phyloP scores from a whole-genome alignment of 169 alveolate species.

The Eimeria acervulina region DNA sequence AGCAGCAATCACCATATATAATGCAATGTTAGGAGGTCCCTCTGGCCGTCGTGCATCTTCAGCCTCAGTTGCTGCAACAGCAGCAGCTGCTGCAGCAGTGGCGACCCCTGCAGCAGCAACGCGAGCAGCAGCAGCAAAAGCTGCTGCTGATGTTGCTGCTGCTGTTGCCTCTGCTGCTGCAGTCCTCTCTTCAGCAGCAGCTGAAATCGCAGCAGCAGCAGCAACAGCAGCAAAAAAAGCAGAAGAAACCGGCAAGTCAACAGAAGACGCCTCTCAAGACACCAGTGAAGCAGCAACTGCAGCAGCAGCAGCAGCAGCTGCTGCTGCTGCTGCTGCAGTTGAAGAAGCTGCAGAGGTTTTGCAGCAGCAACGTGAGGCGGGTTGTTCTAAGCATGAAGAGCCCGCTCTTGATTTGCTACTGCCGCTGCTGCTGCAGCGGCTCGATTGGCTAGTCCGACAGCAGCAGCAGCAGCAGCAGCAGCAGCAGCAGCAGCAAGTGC shows the following conservation, averaged over 20 bases:
- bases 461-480: too few relatives aligned
- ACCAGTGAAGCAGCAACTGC: background rate
- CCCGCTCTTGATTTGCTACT: background rate
- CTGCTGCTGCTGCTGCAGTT: slow-evolving; percentile 1
- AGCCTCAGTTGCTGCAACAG: background rate
- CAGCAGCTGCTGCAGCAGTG: background rate
- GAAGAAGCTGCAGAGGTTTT: background rate
- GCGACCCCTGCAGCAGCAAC: slow-evolving; percentile 21
- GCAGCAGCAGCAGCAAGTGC: too few relatives aligned
- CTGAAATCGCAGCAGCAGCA: too few relatives aligned
- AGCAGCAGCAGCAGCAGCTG: background rate
- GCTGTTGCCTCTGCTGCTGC: too few relatives aligned
- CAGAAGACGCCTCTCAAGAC: background rate
- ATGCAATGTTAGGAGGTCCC: too few relatives aligned
- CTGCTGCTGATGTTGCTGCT: too few relatives aligned
- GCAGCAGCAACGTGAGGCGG: background rate
- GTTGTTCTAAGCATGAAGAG: background rate
- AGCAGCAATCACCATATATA: too few relatives aligned
- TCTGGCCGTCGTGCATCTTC: background rate
- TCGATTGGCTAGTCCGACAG: background rate
- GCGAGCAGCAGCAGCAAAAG: too few relatives aligned
- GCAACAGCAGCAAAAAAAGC: background rate
- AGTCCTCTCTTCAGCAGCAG: too few relatives aligned
- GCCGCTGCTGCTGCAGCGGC: slow-evolving; percentile 23
- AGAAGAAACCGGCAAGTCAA: background rate